Percentiles rank a stretch among this genome's conserved stretches.
Evolutionary conservation across 2,329 filamentous ascomycete genomes (phyloP).

Genomic region (Alternaria dauci): DNA sequence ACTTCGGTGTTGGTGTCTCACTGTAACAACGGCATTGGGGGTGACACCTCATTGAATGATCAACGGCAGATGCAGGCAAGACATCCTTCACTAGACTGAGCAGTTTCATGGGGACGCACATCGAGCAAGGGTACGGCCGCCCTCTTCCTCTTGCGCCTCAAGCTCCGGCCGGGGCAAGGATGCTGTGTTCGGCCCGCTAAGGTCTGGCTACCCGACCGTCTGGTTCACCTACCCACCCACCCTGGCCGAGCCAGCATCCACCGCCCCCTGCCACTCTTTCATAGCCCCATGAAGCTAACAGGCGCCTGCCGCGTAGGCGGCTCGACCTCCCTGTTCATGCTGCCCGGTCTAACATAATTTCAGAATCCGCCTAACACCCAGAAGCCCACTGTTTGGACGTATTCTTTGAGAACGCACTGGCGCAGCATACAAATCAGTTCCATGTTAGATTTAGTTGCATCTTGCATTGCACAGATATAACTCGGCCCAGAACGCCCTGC

Average conservation of each 20-base stretch:
- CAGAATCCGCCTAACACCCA: conserved; percentile 50
- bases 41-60: conserved; percentile 28
- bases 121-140: conserved; percentile 29
- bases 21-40: conserved; percentile 18
- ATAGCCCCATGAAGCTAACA: conserved; percentile 46
- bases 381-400: conserved; percentile 42
- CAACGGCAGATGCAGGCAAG: conserved; percentile 24
- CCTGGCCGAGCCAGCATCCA: conserved; percentile 33
- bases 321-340: conserved; percentile 39
- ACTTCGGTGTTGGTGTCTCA: conserved; percentile 34
- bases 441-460: conserved; percentile 30
- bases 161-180: conserved; percentile 35
- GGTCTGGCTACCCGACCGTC: conserved; percentile 41
- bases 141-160: conserved; percentile 40
- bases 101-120: conserved; percentile 21
- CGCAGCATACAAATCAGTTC: conserved; percentile 41
- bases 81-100: conserved; percentile 11
- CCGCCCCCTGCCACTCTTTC: conserved; percentile 18
- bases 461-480: conserved; percentile 42
- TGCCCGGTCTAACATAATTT: conserved; percentile 43
- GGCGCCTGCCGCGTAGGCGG: conserved; percentile 47
- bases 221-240: conserved; percentile 28
- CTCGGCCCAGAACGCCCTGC: conserved; percentile 38
- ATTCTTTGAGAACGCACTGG: conserved; percentile 44
- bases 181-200: conserved; percentile 44